Evolutionary conservation across 2,329 filamentous ascomycete genomes (phyloP).

Genomic region (Diaporthe destruens): DNA sequence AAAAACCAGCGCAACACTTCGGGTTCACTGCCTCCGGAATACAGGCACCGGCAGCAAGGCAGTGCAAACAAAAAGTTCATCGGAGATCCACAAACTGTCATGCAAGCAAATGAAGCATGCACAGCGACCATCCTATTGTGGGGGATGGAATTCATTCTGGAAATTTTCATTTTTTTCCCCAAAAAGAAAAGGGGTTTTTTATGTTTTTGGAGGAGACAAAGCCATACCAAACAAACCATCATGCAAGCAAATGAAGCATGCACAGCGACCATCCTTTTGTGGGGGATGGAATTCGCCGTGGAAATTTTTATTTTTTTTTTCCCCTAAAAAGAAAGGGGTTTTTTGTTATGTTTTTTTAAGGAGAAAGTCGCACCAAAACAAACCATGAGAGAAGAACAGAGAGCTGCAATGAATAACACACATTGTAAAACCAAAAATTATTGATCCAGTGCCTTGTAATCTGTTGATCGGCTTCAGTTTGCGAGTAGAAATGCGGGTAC

Average conservation of each 20-base stretch:
- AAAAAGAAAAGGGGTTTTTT: background rate
- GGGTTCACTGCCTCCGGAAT: background rate
- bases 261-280: background rate
- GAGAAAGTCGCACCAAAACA: background rate
- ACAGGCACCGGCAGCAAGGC: background rate
- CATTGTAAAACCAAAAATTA: background rate
- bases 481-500: too few relatives aligned
- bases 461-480: background rate
- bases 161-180: background rate
- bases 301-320: background rate
- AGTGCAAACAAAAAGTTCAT: background rate
- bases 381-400: slow-evolving; percentile 1
- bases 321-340: background rate
- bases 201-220: background rate
- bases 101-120: background rate
- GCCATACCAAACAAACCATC: background rate
- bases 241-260: background rate
- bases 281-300: background rate
- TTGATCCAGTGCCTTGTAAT: background rate
- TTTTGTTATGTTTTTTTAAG: background rate
- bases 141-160: background rate
- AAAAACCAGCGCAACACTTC: background rate
- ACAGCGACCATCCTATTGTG: background rate
- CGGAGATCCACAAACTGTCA: background rate
- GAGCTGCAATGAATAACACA: background rate